Evolutionary conservation across 352 stramenopile species (phyloP), one percentile per base, ranked within the genome.

Genomic region (Plasmopara halstedii): DNA sequence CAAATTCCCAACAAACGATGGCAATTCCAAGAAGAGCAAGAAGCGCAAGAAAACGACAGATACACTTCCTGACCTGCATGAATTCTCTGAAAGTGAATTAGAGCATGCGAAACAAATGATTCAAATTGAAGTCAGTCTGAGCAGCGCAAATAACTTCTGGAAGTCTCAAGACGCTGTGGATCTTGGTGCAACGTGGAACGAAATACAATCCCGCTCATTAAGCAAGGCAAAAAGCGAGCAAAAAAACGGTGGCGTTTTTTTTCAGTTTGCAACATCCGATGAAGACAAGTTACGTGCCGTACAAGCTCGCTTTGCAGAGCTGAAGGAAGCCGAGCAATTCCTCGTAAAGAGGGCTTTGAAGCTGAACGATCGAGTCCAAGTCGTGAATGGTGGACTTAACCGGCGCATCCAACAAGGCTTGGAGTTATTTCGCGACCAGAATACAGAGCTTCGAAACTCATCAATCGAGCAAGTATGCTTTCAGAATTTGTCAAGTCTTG

Each of bases 381-480:
- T 94, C 6, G 59, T 91, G 13, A 79, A 82, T 33, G 75, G 73
- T 14, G 82, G 79, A 6, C 70, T 88, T 15, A 43, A 73, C 19
- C 62, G 61, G 10, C 80, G 76, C 36, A 56, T 63, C 0, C 61
- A 81, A 10, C 58, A 76, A 8, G 70, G 67, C 6, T 44, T 64
- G 6, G 33, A 53, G 14, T 35, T 59, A 8, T 38, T 90, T 35
- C 58, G 62, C 2, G 53, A 62, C 13, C 62, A 71, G 6, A 55
- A 72, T 17, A 51, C 52, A 1, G 62, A 72, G 38, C 61, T 83
- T 42, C 64, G 71, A n/a, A 70, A 84, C 18, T 69, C 72, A 32
- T 47, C 52, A 29, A 87, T 89, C 29, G 81, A 93, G 48, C 60
- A 70, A 17, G 59, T 64, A 14, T 89, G 75, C 37, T 93, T 88